Conservation (phyloP, 108 stramenopile genomes). For the Nitzschia sp. region DNA sequence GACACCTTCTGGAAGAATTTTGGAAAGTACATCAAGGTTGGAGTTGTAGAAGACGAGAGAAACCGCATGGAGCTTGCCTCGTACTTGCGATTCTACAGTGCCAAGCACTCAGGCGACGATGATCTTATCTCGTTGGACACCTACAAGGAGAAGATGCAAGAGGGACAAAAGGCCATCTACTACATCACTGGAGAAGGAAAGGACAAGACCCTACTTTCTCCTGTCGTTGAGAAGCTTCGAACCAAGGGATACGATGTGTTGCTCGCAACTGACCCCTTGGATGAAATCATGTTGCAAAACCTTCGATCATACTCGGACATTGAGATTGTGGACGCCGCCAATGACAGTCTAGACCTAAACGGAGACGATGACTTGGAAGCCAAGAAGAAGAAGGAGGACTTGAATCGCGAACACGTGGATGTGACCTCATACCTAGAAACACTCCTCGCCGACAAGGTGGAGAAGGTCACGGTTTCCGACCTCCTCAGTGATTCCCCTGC, state of each 20-base stretch:
- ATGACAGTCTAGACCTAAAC: constrained; percentile 85
- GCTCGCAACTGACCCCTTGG: constrained; percentile 92
- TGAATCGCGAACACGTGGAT: constrained; percentile 57
- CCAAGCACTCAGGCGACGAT: constrained; percentile 76
- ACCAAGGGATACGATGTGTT: constrained; percentile 90
- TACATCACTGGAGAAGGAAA: constrained; percentile 94
- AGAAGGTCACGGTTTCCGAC: constrained; percentile 86
- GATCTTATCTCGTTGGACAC: constrained; percentile 75
- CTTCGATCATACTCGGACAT: constrained; percentile 79
- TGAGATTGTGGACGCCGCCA: constrained; percentile 87
- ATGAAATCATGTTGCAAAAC: constrained; percentile 94
- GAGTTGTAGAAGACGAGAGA: constrained; percentile 87
- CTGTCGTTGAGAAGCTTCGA: constrained; percentile 89
- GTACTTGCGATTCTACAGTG: constrained; percentile 85
- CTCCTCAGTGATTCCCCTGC: constrained; percentile 88
- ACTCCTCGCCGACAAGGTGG: constrained; percentile 74
- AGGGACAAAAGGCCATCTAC: constrained; percentile 91
- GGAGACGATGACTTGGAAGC: constrained; percentile 86
- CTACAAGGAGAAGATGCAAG: constrained; percentile 89
- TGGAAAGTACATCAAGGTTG: constrained; percentile 97
- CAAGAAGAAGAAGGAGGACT: constrained; percentile 87
- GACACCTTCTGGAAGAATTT: constrained; percentile 93
- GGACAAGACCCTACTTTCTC: constrained; percentile 76
- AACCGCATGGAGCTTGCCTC: constrained; percentile 87
- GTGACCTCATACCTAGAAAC: constrained; percentile 84